Percentiles rank a stretch among this genome's conserved stretches.
Conservation (phyloP, 345 rosid genomes). For the Lepidium africanum region DNA sequence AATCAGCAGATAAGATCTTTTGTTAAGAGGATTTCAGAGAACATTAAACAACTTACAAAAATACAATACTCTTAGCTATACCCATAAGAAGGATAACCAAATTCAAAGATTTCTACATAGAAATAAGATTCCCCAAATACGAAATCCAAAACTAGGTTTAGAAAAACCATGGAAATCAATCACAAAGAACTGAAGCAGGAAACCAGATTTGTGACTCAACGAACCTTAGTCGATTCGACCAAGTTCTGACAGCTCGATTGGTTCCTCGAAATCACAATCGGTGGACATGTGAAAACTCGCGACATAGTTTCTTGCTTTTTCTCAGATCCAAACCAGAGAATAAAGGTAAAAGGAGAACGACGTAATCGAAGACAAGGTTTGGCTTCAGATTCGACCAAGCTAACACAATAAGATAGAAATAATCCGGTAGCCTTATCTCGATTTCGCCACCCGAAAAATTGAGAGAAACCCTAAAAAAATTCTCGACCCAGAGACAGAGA, state of each 20-base stretch:
- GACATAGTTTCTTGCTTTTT: conserved; percentile 30
- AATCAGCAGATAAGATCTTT: neutral
- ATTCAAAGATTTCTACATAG: neutral
- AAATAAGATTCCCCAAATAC: neutral
- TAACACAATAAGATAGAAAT: neutral
- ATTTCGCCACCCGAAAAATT: neutral
- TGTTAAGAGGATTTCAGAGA: neutral
- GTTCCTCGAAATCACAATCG: conserved; percentile 28
- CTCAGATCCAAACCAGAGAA: neutral
- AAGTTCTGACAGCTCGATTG: conserved; percentile 33
- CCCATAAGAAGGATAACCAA: neutral
- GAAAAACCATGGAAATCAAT: neutral
- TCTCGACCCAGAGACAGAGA: neutral
- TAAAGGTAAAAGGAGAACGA: neutral
- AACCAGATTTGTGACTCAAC: conserved; percentile 36
- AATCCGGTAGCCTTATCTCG: neutral
- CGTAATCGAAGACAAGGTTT: neutral
- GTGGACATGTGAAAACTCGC: neutral
- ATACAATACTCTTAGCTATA: neutral
- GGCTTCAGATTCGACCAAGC: conserved; percentile 1
- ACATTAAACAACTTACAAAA: neutral
- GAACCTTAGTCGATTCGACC: conserved; percentile 58
- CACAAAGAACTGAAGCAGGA: neutral
- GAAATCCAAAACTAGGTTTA: neutral
- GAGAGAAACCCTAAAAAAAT: neutral